A percentile compares a stretch with the other conserved stretches of the same genome.
These are phyloP conservation scores for Cicer judaicum DNA, from an alignment of 306 rosid genomes.

Conservation along the genomic window DNA sequence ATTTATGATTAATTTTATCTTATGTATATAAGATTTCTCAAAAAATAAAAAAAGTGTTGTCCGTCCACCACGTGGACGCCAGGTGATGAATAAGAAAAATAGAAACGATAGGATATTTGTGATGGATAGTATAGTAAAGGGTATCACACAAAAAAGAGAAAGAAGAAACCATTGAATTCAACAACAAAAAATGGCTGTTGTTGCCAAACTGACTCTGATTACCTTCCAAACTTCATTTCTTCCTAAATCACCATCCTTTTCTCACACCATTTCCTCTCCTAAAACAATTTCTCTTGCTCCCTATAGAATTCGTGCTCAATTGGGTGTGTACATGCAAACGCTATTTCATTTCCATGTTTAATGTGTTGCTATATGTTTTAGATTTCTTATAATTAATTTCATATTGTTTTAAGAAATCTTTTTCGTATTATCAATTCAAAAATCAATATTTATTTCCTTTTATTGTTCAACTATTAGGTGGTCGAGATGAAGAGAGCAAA, in stretches of 20 bases:
- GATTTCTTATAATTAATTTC: too few species aligned
- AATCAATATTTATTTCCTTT: too few species aligned
- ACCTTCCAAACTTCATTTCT: slow-evolving; percentile 53
- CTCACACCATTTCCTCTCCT: slow-evolving; percentile 46
- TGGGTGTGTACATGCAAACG: slow-evolving; percentile 51
- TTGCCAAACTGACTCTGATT: slow-evolving; percentile 56
- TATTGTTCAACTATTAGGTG: slow-evolving; percentile 52
- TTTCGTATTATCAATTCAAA: too few species aligned
- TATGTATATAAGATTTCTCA: too few species aligned
- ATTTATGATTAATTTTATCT: too few species aligned
- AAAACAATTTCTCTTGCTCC: slow-evolving; percentile 43
- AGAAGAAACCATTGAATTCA: not conserved
- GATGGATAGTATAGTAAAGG: slow-evolving; percentile 41
- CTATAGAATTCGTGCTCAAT: slow-evolving; percentile 64
- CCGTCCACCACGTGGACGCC: slow-evolving; percentile 32
- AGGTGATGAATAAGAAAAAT: slow-evolving; percentile 38
- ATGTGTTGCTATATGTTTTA: too few species aligned
- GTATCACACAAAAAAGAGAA: not conserved
- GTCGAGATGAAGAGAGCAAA: slow-evolving; percentile 69
- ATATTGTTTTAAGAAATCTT: too few species aligned
- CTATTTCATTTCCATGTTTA: too few species aligned
- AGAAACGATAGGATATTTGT: slow-evolving; percentile 46
- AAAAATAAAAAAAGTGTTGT: too few species aligned
- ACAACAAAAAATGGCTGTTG: slow-evolving; percentile 64
- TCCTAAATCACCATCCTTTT: slow-evolving; percentile 46